Percentiles rank a stretch among this genome's conserved stretches.
These are phyloP conservation scores for Phialemoniopsis sp. DNA, from an alignment of 2,329 filamentous ascomycete genomes.

Conservation along the genomic window DNA sequence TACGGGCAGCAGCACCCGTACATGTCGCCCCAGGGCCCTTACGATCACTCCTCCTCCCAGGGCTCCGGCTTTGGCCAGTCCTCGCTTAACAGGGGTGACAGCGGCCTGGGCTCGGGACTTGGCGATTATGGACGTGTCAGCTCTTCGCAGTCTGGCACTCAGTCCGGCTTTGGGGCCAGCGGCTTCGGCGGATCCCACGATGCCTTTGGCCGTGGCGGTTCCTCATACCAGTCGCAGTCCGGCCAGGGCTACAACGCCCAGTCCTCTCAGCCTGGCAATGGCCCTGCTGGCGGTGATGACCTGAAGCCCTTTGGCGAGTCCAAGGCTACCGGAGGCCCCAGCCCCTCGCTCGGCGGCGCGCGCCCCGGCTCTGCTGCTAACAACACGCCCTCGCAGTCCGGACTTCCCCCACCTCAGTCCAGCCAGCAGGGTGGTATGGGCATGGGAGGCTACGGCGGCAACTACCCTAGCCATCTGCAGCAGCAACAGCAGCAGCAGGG, in stretches of 20 bases:
- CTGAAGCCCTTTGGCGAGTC: conserved; percentile 56
- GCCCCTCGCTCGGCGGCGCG: conserved; percentile 49
- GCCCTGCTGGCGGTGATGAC: conserved; percentile 42
- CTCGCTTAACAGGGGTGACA: conserved; percentile 47
- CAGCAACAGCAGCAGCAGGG: conserved; percentile 9
- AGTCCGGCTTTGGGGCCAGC: conserved; percentile 44
- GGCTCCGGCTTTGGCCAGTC: conserved; percentile 49
- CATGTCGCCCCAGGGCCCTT: conserved; percentile 51
- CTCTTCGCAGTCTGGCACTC: conserved; percentile 43
- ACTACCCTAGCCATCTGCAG: conserved; percentile 50
- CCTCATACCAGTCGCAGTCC: conserved; percentile 51
- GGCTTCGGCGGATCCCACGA: conserved; percentile 52
- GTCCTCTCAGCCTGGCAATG: conserved; percentile 37
- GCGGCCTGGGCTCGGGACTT: conserved; percentile 43
- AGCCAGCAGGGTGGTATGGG: conserved; percentile 37
- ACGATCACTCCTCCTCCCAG: conserved; percentile 52
- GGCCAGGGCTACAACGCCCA: conserved; percentile 49
- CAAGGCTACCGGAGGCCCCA: conserved; percentile 50
- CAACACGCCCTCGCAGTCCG: conserved; percentile 44
- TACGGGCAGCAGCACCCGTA: conserved; percentile 53
- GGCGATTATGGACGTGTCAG: conserved; percentile 49
- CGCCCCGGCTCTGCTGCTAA: conserved; percentile 57
- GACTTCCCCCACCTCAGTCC: conserved; percentile 52
- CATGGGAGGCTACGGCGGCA: conserved; percentile 48
- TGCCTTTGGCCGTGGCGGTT: conserved; percentile 44